Base-by-base conservation (phyloP, 108 stramenopile genomes). In the Hondaea fermentalgiana region DNA sequence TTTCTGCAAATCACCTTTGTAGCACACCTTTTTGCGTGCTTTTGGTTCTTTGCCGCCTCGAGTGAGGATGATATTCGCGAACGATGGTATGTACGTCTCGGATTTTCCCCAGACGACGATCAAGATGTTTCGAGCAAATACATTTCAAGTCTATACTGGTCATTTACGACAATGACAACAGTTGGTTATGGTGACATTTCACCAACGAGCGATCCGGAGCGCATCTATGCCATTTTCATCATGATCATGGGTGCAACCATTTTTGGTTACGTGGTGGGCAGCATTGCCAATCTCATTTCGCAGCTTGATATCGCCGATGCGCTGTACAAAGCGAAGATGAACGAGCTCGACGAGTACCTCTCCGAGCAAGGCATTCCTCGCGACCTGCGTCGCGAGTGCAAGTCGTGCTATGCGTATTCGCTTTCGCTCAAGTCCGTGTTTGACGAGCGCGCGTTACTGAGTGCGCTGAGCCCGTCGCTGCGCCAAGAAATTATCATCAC, bases 261-360 rank as follows among this genome's bases (percentile, higher is more conserved):
- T 0, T 93, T 93, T 89, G 93, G 93, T 23, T 93, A 93, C 91
- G 91, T 92, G n/a, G 91, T 93, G 5, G 93, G 93, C n/a, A 92
- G 88, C 87, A 90, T 93, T 44, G 89, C 91, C 28, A 71, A 72
- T 4, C 88, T 93, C 57, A 92, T 91, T 23, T 87, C 90, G 47
- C 88, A 90, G 88, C 89, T 90, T 21, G 72, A 92, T 72, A 91
- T 90, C 5, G 72, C 90, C 17, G 57, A 69, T 35, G 91, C 91
- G 8, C 47, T 88, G 42, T 89, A 90, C 42, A 90, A 91, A 5
- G 92, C 83, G 4, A 90, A 91, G 64, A 72, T 93, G 51, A 44
- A 71, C 60, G 91, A 87, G 51, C 90, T 92, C 14, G 57, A 59
- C 21, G 87, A 91, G 89, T 93, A 92, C 71, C 87, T 93, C 4